Base-by-base conservation (phyloP, 179 eudicot species). In the Spinacia oleracea region DNA sequence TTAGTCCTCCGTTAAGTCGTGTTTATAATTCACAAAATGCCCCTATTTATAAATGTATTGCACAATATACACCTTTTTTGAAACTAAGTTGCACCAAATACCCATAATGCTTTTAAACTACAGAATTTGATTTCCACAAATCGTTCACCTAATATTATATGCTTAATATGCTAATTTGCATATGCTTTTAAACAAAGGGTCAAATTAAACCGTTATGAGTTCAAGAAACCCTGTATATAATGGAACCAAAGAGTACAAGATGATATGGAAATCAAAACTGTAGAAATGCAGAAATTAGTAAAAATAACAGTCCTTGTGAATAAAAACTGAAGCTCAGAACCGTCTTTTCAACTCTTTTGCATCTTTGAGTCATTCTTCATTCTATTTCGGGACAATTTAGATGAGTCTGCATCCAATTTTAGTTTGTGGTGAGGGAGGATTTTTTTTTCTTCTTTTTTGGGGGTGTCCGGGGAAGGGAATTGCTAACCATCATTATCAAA, bases 401-500 rank as follows among this genome's bases (percentile, higher is more conserved):
- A n/a, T 15, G 16, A 21, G 18, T 8, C 51, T 69, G 43, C 18
- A 43, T 69, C 72, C 72, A 69, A 40, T 53, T 69, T 69, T 29
- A 21, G 10, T 25, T 5, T 14, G 34, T 10, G 0, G 10, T 9
- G 29, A 21, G 6, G 5, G 63, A 18, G 63, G 63, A n/a, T n/a
- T n/a, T n/a, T n/a, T n/a, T n/a, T n/a, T n/a, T n/a, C n/a, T n/a
- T n/a, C n/a, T n/a, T n/a, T n/a, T n/a, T n/a, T n/a, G n/a, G n/a
- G n/a, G n/a, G n/a, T n/a, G n/a, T n/a, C n/a, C n/a, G n/a, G 29
- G 63, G 23, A 11, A 29, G 29, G 63, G 29, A 58, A 9, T 53
- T n/a, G 10, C 68, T 53, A 34, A 63, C 16, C 48, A 81, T 76
- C 76, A 75, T 35, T 3, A 70, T 65, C 18, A n/a, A 21, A 81